phyloP scores from a whole-genome alignment of 495 filamentous ascomycete genomes.

The Xylaria cubensis region DNA sequence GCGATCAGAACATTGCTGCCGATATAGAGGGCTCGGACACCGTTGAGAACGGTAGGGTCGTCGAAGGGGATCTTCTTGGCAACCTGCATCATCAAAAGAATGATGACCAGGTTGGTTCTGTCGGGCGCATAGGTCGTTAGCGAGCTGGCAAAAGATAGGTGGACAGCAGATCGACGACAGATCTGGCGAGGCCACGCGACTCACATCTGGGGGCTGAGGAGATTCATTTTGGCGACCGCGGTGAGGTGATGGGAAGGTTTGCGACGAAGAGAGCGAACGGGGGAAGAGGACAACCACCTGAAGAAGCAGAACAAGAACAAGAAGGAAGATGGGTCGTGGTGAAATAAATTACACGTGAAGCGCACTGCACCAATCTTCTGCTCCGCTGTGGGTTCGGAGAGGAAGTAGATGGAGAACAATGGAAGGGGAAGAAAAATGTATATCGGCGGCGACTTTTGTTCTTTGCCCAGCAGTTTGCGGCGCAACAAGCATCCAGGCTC shows the following conservation, averaged over 20 bases:
- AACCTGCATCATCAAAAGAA: constrained; percentile 97
- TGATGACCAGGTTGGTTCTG: constrained; percentile 92
- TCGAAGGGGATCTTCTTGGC: constrained; percentile 97
- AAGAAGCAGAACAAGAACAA: neutral
- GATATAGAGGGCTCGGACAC: constrained; percentile 82
- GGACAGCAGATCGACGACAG: constrained; percentile 18
- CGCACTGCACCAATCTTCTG: constrained; percentile 14
- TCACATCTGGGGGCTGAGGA: constrained; percentile 60
- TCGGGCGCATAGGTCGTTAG: constrained; percentile 31
- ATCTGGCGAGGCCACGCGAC: constrained; percentile 28
- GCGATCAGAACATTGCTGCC: constrained; percentile 89
- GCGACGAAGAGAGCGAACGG: neutral
- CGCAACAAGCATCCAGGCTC: neutral
- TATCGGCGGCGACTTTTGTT: constrained; percentile 8
- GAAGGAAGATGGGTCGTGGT: neutral
- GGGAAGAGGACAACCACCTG: neutral
- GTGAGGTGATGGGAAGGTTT: neutral
- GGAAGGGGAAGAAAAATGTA: constrained; percentile 16
- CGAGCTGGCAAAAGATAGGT: neutral
- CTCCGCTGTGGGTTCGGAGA: constrained; percentile 13
- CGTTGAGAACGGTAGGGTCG: constrained; percentile 82
- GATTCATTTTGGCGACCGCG: constrained; percentile 51
- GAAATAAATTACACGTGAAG: neutral
- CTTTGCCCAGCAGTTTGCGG: neutral
- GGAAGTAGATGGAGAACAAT: constrained; percentile 24